phyloP scores from a whole-genome alignment of 78 protist species.

The Dictyostelium brefeldianum region DNA sequence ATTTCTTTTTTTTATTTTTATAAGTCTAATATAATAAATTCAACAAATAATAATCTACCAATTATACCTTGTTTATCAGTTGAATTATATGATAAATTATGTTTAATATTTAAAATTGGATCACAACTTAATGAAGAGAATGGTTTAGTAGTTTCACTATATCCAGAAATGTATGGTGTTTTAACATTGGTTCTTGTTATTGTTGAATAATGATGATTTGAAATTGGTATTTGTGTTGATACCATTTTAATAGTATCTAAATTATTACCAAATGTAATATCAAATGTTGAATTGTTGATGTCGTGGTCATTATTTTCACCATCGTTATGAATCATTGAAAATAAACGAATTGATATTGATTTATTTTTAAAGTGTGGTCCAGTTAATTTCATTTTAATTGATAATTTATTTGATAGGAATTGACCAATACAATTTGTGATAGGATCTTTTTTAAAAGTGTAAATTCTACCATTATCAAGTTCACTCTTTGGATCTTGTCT shows the following conservation, averaged over 20 bases:
- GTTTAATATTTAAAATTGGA: constrained; percentile 1
- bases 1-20: neutral
- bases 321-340: neutral
- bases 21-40: neutral
- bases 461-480: neutral
- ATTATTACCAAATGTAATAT: neutral
- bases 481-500: constrained; percentile 1
- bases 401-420: neutral
- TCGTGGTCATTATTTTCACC: neutral
- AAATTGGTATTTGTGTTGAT: neutral
- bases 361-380: neutral
- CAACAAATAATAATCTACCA: neutral
- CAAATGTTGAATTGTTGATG: neutral
- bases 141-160: neutral
- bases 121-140: neutral
- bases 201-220: too few species aligned
- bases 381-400: neutral
- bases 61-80: neutral
- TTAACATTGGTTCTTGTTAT: neutral
- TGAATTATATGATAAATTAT: neutral
- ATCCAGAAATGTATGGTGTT: neutral
- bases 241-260: neutral
- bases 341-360: neutral
- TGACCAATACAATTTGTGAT: constrained; percentile 10
- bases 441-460: neutral